These are phyloP conservation scores for Fusarium protoensiforme DNA, from an alignment of 2,329 filamentous ascomycete species.

Conservation along the genomic window DNA sequence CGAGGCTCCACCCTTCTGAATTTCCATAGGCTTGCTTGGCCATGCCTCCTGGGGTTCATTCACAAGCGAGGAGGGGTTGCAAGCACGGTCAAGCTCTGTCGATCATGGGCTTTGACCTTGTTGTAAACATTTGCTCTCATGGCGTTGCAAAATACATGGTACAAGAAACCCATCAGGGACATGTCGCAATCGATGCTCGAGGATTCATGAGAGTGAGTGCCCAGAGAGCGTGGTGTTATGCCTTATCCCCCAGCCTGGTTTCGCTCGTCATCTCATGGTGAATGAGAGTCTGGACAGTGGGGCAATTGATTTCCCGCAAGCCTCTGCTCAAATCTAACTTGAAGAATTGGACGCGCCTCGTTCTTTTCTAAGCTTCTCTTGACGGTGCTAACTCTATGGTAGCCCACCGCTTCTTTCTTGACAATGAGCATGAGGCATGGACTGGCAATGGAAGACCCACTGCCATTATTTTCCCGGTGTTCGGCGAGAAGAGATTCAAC, in stretches of 20 bases:
- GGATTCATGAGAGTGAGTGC: background rate
- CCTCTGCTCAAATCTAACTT: constrained; percentile 2
- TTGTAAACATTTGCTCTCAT: background rate
- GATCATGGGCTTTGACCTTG: background rate
- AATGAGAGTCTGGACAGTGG: background rate
- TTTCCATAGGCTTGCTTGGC: background rate
- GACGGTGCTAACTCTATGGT: background rate
- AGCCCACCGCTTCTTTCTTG: constrained; percentile 4
- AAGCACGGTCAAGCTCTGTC: background rate
- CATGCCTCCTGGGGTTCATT: background rate
- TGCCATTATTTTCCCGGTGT: constrained; percentile 3
- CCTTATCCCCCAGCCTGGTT: background rate
- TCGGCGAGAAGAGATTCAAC: background rate
- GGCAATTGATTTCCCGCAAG: constrained; percentile 2
- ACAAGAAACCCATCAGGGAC: background rate
- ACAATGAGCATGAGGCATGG: constrained; percentile 1
- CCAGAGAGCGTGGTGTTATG: background rate
- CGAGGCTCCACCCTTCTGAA: background rate
- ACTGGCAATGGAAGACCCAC: constrained; percentile 2
- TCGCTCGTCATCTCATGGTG: constrained; percentile 25
- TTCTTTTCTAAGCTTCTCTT: background rate
- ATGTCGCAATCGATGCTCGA: background rate
- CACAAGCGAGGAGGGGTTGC: background rate
- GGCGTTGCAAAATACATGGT: background rate
- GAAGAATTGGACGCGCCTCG: background rate